A percentile compares a stretch with the other conserved stretches of the same genome.
These are phyloP conservation scores for Hypomontagnella submonticulosa DNA, from an alignment of 495 filamentous ascomycete genomes.

Conservation along the genomic window DNA sequence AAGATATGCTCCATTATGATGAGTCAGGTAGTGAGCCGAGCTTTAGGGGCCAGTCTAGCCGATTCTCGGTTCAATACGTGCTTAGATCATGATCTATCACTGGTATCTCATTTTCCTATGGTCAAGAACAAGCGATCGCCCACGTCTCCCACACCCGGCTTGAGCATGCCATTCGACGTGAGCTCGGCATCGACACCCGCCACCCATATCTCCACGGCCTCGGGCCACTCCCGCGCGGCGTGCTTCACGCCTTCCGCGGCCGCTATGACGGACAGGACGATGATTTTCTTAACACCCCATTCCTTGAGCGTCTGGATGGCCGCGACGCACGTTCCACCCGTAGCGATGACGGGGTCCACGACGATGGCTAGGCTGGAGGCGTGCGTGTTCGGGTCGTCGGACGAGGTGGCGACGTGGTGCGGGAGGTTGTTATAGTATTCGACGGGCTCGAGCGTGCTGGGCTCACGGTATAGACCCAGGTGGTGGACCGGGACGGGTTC, in stretches of 20 bases:
- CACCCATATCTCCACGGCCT: constrained; percentile 82
- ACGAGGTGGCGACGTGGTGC: constrained; percentile 61
- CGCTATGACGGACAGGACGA: constrained; percentile 81
- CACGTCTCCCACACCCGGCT: constrained; percentile 89
- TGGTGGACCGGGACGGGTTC: constrained; percentile 86
- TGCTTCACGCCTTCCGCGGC: constrained; percentile 71
- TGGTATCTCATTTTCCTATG: constrained; percentile 76
- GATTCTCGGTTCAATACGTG: constrained; percentile 6
- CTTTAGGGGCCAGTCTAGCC: constrained; percentile 8
- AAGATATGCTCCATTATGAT: constrained; percentile 54
- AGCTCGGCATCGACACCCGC: constrained; percentile 80
- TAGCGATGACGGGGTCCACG: constrained; percentile 93
- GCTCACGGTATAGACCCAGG: constrained; percentile 92
- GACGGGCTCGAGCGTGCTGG: constrained; percentile 83
- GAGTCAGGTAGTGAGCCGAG: constrained; percentile 6
- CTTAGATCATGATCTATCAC: constrained; percentile 11
- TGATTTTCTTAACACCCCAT: constrained; percentile 86
- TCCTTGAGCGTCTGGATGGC: constrained; percentile 89
- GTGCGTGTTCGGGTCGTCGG: constrained; percentile 47
- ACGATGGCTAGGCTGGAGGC: constrained; percentile 77
- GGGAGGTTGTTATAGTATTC: constrained; percentile 99
- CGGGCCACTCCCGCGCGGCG: constrained; percentile 78
- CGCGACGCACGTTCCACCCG: constrained; percentile 87
- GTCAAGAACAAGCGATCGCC: constrained; percentile 94
- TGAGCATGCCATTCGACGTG: constrained; percentile 86